Percentiles rank a stretch among this genome's conserved stretches.
These are phyloP conservation scores for Petunia secreta DNA, from an alignment of 257 asterid species.

Conservation along the genomic window DNA sequence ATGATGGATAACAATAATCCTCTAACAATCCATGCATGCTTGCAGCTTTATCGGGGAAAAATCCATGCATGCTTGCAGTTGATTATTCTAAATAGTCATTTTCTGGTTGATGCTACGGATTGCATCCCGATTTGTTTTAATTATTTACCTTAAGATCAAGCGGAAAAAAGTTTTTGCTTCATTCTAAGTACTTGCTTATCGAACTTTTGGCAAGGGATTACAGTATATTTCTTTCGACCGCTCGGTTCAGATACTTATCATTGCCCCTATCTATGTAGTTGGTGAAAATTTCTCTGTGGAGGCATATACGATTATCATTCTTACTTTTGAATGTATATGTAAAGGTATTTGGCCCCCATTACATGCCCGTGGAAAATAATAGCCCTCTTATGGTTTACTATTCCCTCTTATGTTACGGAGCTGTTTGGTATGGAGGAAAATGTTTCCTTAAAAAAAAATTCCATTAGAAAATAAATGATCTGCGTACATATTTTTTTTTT, in stretches of 20 bases:
- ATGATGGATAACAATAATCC: neutral
- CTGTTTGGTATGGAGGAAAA: neutral
- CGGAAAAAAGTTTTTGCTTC: neutral
- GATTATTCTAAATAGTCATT: conserved; percentile 13
- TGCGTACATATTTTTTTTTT: too few species aligned
- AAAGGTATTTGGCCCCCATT: neutral
- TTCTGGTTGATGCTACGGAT: conserved; percentile 15
- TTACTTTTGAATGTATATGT: neutral
- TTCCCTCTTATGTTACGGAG: neutral
- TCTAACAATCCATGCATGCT: neutral
- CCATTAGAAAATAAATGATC: too few species aligned
- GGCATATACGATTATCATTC: too few species aligned
- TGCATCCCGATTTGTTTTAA: neutral
- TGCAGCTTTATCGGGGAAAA: neutral
- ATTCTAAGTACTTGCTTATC: neutral
- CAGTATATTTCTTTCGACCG: neutral
- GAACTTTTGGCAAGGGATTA: conserved; percentile 6
- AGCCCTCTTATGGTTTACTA: neutral
- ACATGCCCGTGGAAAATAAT: neutral
- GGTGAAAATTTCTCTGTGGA: neutral
- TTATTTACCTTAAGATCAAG: neutral
- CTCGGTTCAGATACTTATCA: neutral
- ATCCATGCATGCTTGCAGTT: neutral
- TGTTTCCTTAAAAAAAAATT: too few species aligned
- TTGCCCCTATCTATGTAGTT: neutral